Conservation (phyloP, 2,329 filamentous ascomycete species). For the Aureobasidium namibiae region DNA sequence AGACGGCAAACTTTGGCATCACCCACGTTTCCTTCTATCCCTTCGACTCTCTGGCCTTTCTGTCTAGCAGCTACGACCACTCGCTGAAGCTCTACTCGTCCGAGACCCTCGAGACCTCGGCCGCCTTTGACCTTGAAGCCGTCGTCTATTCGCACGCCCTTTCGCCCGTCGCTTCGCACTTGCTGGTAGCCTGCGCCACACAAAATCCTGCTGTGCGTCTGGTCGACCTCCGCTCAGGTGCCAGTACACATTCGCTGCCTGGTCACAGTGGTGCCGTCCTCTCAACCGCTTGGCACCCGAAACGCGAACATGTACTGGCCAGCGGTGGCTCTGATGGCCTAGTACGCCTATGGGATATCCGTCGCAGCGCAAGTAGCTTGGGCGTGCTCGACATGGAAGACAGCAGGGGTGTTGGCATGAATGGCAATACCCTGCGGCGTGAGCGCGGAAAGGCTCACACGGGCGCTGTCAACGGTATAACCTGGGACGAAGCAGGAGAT, state of each 20-base stretch:
- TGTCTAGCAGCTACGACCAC: conserved; percentile 71
- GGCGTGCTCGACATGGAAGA: conserved; percentile 80
- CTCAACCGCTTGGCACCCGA: conserved; percentile 70
- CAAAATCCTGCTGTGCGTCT: conserved; percentile 78
- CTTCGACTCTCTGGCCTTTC: conserved; percentile 66
- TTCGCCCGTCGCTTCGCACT: conserved; percentile 61
- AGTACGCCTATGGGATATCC: conserved; percentile 79
- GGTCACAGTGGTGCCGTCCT: conserved; percentile 46
- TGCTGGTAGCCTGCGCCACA: conserved; percentile 81
- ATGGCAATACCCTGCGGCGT: conserved; percentile 32
- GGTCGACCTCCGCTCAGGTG: conserved; percentile 76
- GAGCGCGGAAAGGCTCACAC: conserved; percentile 55
- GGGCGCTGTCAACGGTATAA: conserved; percentile 74
- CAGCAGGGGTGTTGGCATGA: conserved; percentile 38
- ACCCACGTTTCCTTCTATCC: conserved; percentile 72
- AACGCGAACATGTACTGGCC: conserved; percentile 68
- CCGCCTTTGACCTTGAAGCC: conserved; percentile 59
- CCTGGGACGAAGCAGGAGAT: conserved; percentile 73
- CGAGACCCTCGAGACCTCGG: conserved; percentile 51
- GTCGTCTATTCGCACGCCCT: conserved; percentile 70
- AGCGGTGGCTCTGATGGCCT: conserved; percentile 80
- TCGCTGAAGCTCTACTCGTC: conserved; percentile 69
- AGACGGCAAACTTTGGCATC: conserved; percentile 59
- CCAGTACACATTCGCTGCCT: conserved; percentile 49
- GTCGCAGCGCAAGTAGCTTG: conserved; percentile 67